Evolutionary conservation across 257 asterid genomes (phyloP).

Genomic region (Marsdenia floribunda): DNA sequence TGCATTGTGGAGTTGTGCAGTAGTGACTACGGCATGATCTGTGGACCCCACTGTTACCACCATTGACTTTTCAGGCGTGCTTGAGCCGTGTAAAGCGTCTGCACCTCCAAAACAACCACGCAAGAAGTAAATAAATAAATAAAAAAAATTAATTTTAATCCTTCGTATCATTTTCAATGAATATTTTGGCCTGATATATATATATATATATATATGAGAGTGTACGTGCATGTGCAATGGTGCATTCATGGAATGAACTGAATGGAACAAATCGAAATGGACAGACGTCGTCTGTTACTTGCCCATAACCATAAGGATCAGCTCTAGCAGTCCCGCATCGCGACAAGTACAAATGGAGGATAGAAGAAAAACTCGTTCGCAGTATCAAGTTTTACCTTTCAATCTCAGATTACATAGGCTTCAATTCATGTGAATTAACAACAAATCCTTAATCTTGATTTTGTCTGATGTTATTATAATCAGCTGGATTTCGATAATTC

Average conservation of each 20-base stretch:
- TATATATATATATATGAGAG: no score
- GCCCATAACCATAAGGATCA: no score
- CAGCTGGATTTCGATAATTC: no score
- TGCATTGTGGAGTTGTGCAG: slow-evolving; percentile 62
- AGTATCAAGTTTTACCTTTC: background rate
- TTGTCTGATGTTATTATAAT: no score
- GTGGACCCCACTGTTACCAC: slow-evolving; percentile 42
- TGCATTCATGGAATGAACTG: slow-evolving; percentile 6
- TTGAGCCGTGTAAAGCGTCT: slow-evolving; percentile 45
- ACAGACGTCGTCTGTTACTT: slow-evolving; percentile 1
- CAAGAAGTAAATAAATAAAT: background rate
- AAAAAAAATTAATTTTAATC: no score
- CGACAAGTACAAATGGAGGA: background rate
- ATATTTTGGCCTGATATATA: background rate
- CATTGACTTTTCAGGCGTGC: slow-evolving; percentile 66
- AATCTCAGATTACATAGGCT: background rate
- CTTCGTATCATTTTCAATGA: no score
- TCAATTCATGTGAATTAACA: background rate
- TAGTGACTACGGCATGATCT: slow-evolving; percentile 26
- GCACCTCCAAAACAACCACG: slow-evolving; percentile 27
- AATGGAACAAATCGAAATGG: slow-evolving; percentile 15
- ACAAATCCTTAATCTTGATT: background rate
- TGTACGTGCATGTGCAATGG: slow-evolving; percentile 16
- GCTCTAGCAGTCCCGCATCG: background rate
- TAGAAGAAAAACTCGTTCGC: background rate